Evolutionary conservation across 208 protist species (phyloP).

Genomic region (Trypanosoma scelopori): DNA sequence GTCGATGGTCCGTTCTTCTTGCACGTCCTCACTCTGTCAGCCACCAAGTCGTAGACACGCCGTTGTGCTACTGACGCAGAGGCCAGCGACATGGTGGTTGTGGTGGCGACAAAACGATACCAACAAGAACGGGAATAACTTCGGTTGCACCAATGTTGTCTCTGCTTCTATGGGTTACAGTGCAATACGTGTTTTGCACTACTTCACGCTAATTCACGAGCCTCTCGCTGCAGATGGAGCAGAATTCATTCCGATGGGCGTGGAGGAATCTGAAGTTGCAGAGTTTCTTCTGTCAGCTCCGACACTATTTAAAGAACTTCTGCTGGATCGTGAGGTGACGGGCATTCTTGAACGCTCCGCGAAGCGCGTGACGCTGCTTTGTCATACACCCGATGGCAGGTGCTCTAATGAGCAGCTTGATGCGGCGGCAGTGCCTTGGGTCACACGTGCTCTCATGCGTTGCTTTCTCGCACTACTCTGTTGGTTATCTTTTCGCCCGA

Average conservation of each 20-base stretch:
- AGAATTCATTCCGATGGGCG: background rate
- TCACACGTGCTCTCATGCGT: constrained; percentile 13
- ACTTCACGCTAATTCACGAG: constrained; percentile 7
- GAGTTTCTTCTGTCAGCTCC: constrained; percentile 25
- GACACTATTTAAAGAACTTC: constrained; percentile 19
- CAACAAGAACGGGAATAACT: constrained; percentile 1
- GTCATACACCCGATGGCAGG: background rate
- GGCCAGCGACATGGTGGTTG: constrained; percentile 7
- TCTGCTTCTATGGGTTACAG: constrained; percentile 17
- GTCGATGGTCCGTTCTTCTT: background rate
- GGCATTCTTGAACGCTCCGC: constrained; percentile 11
- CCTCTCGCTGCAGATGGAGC: background rate
- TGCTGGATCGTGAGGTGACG: constrained; percentile 27
- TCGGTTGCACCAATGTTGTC: constrained; percentile 12
- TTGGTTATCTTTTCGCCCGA: constrained; percentile 29
- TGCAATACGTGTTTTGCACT: constrained; percentile 21
- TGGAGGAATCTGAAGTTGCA: constrained; percentile 11
- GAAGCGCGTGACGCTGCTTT: constrained; percentile 5
- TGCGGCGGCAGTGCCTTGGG: background rate
- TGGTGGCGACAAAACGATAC: constrained; percentile 18
- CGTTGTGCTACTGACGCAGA: constrained; percentile 23
- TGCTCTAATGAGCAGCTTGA: background rate
- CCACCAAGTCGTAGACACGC: constrained; percentile 13
- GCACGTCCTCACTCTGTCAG: background rate
- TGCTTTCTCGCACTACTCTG: constrained; percentile 24